Evolutionary conservation across 2,329 filamentous ascomycete species (phyloP), one percentile per base, ranked within the genome.

Genomic region (Lachnellula hyalina): DNA sequence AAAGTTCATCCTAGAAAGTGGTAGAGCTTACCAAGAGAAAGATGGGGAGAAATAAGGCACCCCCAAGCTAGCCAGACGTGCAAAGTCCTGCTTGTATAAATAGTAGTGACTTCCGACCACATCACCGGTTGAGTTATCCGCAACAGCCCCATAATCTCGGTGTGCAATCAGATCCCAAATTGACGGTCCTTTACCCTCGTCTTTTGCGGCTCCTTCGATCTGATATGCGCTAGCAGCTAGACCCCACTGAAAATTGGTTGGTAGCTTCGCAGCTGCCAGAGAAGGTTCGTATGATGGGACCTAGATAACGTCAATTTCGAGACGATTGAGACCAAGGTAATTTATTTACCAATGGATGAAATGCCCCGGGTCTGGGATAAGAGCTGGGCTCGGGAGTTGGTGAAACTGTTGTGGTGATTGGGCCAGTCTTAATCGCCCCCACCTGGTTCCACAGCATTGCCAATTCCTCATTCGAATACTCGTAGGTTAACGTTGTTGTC

Each of bases 61-160:
- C 0, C 79, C 79, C 65, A 82, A 72, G 2, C 75, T 71, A 1
- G 78, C 77, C 8, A 81, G 70, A 0, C 78, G 72, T 54, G 76
- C 77, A 44, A 82, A 79, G 42, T 81, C 77, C 63, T 81, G 78
- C 63, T 81, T 81, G 63, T 81, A 82, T 2, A 78, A 68, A 54
- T 77, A 81, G 62, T 81, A 81, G 49, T 80, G 74, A 66, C 78
- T 76, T 42, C 75, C 73, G 0, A 74, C 73, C 19, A 83, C 67
- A 58, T 82, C 79, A 2, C 76, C 78, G 58, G 64, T 72, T 28
- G 77, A 8, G 73, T 75, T 44, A 73, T 72, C 60, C 15, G 54
- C 52, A n/a, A 63, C 55, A 5, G 51, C 57, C 23, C 56, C 56
- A 61, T 73, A 74, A 35, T 55, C 55, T 36, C 64, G 48, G 53